Conservation (phyloP, 2,329 filamentous ascomycete species). For the Phialophora verrucosa region DNA sequence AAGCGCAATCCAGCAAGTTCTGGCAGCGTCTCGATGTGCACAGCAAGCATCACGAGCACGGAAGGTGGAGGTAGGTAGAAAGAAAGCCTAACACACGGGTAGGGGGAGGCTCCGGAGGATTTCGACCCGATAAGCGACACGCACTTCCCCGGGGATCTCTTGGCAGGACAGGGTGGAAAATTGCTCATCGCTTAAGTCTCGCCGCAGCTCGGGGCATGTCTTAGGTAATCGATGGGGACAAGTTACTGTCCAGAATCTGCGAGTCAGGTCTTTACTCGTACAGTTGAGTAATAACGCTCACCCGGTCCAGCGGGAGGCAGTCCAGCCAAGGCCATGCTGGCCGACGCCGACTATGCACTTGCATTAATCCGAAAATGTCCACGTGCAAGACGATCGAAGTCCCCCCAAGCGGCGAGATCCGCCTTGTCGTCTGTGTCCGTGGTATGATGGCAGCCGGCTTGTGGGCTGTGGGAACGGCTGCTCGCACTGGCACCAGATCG, state of each 20-base stretch:
- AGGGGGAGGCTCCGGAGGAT: too few species aligned
- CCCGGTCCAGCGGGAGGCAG: background rate
- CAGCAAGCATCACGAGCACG: background rate
- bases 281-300: background rate
- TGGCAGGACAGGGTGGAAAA: background rate
- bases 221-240: background rate
- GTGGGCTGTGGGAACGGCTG: background rate
- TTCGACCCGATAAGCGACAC: background rate
- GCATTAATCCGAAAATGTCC: background rate
- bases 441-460: constrained; percentile 5
- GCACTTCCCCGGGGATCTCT: background rate
- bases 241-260: background rate
- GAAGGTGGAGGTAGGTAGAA: background rate
- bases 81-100: background rate
- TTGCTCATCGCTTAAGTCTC: background rate
- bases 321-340: background rate
- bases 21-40: background rate
- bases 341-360: background rate
- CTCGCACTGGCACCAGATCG: background rate
- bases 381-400: background rate
- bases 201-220: background rate
- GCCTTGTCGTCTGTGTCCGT: background rate
- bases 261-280: background rate
- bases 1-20: background rate
- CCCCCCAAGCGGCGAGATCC: background rate